Evolutionary conservation across 2,329 filamentous ascomycete species (phyloP).

Genomic region (Tolypocladium ovalisporum): DNA sequence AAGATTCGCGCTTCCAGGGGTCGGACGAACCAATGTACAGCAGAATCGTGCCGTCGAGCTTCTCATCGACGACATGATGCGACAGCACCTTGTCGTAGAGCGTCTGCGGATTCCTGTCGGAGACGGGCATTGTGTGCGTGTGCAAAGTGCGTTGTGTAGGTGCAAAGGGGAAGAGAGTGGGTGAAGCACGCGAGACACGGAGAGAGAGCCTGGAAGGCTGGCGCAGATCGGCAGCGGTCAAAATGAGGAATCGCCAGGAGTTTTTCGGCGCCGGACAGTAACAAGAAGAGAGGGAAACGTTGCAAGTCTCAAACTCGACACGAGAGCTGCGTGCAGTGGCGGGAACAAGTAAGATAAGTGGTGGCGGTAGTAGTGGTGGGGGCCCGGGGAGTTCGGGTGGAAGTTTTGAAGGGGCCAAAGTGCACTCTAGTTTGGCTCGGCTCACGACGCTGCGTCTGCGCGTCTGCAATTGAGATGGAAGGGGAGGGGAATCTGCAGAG

Average conservation of each 20-base stretch:
- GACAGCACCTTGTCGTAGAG: constrained; percentile 97
- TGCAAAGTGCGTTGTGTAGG: constrained; percentile 1
- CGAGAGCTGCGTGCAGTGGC: neutral
- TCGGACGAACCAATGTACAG: constrained; percentile 76
- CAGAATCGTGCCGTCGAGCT: constrained; percentile 82
- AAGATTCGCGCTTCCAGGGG: neutral
- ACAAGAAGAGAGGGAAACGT: too few species aligned
- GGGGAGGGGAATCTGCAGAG: too few species aligned
- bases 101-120: constrained; percentile 63
- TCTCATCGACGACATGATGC: constrained; percentile 90
- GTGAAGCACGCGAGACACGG: too few species aligned
- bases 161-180: neutral
- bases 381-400: too few species aligned
- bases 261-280: neutral
- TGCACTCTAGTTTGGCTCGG: too few species aligned
- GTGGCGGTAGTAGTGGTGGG: neutral
- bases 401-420: neutral
- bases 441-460: too few species aligned
- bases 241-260: neutral
- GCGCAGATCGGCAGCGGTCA: neutral
- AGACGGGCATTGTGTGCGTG: constrained; percentile 62
- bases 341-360: neutral
- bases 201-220: neutral
- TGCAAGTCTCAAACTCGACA: neutral
- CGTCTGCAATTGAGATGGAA: neutral